Base-by-base conservation (phyloP, 2,329 filamentous ascomycete species). In the Akanthomyces dipterigenus region DNA sequence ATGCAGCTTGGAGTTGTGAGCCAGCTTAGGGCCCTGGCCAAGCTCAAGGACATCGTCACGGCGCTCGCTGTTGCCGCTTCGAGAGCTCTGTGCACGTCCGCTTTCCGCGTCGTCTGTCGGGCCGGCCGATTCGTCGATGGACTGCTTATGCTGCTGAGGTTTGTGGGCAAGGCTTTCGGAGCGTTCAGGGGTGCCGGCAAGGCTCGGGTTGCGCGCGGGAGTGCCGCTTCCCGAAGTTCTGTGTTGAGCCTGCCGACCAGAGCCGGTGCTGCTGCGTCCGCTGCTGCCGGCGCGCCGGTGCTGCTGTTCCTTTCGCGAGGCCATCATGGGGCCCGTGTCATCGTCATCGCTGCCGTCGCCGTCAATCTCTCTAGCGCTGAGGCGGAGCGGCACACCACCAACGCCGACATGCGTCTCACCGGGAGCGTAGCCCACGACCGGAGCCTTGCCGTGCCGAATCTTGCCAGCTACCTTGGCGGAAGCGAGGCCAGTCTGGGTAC, bases 301-400 rank as follows among this genome's bases (percentile, higher is more conserved):
- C 31, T 45, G 34, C 14, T 56, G 54, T 8, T 57, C 55, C 20
- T 80, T 75, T 81, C 68, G 63, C 78, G 80, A 18, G 22, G 77
- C 74, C 67, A 72, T 70, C 55, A 74, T 71, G 38, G 76, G 73
- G 18, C 74, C 72, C 3, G 28, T 48, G 14, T 88, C 87, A 54
- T 91, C 89, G 49, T 91, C 88, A 57, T 91, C 90, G 70, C 88
- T 91, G 68, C 93, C 91, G 66, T 88, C 92, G 66, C 90, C 91
- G 69, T 96, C 92, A 16, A 98, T 90, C 74, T 99, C 95, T 55
- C 90, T 96, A n/a, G 95, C 93, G 72, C 91, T 96, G 64, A 99
- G 80, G 48, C 95, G 88, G 75, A 97, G 86, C 2, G 95, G 95
- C 43, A 98, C 93, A 60, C 91, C 92, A 45, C 88, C 85, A 1